Percentiles rank a stretch among this genome's conserved stretches.
phyloP scores from a whole-genome alignment of 2,329 filamentous ascomycete genomes.

The Sclerotinia minor region DNA sequence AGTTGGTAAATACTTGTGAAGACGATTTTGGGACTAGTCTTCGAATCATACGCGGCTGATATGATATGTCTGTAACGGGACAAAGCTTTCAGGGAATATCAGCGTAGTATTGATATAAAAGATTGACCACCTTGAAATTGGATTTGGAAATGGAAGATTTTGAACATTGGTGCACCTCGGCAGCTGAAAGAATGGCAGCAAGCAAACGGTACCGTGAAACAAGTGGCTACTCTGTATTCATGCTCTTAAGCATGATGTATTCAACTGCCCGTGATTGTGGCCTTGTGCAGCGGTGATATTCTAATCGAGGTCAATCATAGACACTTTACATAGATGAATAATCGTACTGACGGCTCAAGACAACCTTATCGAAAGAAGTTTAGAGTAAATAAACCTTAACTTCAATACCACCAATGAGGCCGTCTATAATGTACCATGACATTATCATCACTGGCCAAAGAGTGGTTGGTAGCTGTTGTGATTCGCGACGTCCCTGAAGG shows the following conservation, averaged over 20 bases:
- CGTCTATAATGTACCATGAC: neutral
- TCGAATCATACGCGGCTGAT: neutral
- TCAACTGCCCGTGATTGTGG: neutral
- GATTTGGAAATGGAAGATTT: neutral
- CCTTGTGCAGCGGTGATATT: neutral
- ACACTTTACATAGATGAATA: neutral
- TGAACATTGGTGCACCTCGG: neutral
- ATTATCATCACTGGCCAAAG: neutral
- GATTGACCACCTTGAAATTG: neutral
- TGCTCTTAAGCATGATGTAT: neutral
- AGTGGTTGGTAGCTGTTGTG: neutral
- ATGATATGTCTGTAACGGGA: neutral
- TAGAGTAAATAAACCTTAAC: neutral
- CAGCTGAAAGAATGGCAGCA: neutral
- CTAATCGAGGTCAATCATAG: neutral
- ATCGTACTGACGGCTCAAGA: neutral
- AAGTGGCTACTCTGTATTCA: conserved; percentile 1
- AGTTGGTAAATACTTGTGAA: neutral
- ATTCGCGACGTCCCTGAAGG: neutral
- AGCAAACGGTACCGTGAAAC: neutral
- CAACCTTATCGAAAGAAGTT: neutral
- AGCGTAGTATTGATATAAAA: neutral
- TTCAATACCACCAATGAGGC: neutral
- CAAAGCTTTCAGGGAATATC: no score
- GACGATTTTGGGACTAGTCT: neutral